Base-by-base conservation (phyloP, 352 stramenopile species). In the Elongisporangium undulatum region DNA sequence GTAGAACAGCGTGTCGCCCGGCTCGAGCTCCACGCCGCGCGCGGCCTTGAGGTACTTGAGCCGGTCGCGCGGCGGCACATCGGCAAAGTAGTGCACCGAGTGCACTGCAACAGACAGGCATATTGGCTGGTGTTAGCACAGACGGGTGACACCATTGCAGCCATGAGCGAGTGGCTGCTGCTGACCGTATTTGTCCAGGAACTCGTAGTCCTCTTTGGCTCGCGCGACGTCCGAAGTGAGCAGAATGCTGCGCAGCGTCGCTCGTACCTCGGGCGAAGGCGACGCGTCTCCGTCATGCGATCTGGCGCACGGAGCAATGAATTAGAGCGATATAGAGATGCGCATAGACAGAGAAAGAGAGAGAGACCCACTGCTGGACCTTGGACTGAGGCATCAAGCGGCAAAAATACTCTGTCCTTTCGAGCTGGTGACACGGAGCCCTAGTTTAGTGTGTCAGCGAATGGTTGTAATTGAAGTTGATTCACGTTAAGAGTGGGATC, bases 1-100 rank as follows among this genome's bases (percentile, higher is more conserved):
- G 39, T 79, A 70, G 61, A 92, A 92, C 2, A 92, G 61, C 51
- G 76, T 77, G 26, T 92, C 77, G 51, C 79, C 76, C 29, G 80
- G 69, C 8, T 87, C 67, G 20, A 92, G 71, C 51, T 86, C 75
- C 24, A 92, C 74, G 23, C 82, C 82, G 41, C 86, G 85, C 22
- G 77, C 75, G 10, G 79, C 77, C 24, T 82, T 80, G 21, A 92
- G 66, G 55, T 90, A 90, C 51, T 72, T 61, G 24, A 85, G 51
- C 3, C 82, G 77, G 39, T 90, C 79, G 49, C 67, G 67, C 20
- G 71, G 61, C 0, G 78, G 76, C 22, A 87, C 49, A 21, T 90
- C 79, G 4, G 72, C 66, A 61, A 92, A 92, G 54, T 89, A 90
- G 23, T 75, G 79, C 21, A 88, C 79, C 1, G 50, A 64, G 45